Conservation (phyloP, 2,329 filamentous ascomycete genomes). For the Sporothrix euskadiensis region DNA sequence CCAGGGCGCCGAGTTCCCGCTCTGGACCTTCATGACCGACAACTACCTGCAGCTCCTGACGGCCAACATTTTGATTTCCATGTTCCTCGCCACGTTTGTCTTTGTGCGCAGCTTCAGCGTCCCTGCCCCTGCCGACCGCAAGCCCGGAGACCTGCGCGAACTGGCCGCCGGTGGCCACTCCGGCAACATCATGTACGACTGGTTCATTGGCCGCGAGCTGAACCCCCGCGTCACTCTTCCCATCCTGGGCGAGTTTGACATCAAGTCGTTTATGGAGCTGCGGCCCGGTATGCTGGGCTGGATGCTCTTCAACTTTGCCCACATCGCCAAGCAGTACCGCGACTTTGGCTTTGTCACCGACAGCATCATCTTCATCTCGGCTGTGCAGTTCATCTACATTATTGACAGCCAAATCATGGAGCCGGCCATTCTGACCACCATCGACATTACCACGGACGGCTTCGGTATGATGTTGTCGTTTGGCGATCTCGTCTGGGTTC, state of each 20-base stretch:
- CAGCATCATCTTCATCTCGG: slow-evolving; percentile 76
- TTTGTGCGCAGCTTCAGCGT: slow-evolving; percentile 83
- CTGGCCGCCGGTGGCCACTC: slow-evolving; percentile 78
- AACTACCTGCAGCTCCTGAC: slow-evolving; percentile 87
- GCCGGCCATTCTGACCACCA: slow-evolving; percentile 83
- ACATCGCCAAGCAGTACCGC: slow-evolving; percentile 84
- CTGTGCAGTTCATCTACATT: slow-evolving; percentile 78
- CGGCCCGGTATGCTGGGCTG: slow-evolving; percentile 90
- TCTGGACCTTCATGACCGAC: slow-evolving; percentile 92
- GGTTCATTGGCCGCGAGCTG: slow-evolving; percentile 93
- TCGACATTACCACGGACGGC: slow-evolving; percentile 89
- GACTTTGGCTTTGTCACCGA: slow-evolving; percentile 81
- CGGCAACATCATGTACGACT: slow-evolving; percentile 89
- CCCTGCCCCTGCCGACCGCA: slow-evolving; percentile 37
- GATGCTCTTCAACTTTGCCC: slow-evolving; percentile 81
- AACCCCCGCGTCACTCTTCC: slow-evolving; percentile 83
- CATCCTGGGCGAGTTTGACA: slow-evolving; percentile 79
- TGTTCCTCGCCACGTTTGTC: slow-evolving; percentile 70
- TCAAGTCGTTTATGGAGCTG: slow-evolving; percentile 87
- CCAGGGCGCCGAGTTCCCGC: slow-evolving; percentile 76
- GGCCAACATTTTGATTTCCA: slow-evolving; percentile 76
- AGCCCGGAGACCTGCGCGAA: slow-evolving; percentile 73
- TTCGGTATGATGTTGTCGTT: slow-evolving; percentile 96
- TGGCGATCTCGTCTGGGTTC: slow-evolving; percentile 89
- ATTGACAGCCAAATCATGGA: slow-evolving; percentile 87